Percentiles rank a stretch among this genome's conserved stretches.
Evolutionary conservation across 2,329 filamentous ascomycete genomes (phyloP).

Genomic region (Pyrenochaeta sp.): DNA sequence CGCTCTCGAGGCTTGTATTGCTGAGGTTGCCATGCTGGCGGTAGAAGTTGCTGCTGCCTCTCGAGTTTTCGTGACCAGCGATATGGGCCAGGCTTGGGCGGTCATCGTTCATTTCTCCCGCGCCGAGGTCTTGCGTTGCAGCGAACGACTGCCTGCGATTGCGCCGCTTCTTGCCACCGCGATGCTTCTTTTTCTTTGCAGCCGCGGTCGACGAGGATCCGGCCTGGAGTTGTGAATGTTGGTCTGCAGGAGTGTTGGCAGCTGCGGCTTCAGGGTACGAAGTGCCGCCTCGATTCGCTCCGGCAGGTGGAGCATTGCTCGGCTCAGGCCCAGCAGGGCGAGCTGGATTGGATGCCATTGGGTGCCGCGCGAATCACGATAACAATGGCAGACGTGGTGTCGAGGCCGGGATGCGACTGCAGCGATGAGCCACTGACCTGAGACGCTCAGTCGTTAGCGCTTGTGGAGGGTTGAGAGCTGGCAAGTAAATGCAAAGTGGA

Average conservation of each 20-base stretch:
- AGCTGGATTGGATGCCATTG: constrained; percentile 28
- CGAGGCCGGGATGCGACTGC: neutral
- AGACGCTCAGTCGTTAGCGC: constrained; percentile 1
- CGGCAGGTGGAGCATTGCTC: constrained; percentile 11
- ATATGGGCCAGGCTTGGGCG: constrained; percentile 53
- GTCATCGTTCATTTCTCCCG: constrained; percentile 62
- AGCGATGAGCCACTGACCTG: constrained; percentile 10
- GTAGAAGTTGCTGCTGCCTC: constrained; percentile 62
- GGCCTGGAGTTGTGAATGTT: constrained; percentile 11
- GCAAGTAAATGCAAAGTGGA: constrained; percentile 5
- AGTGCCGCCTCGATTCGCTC: constrained; percentile 15
- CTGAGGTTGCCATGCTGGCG: constrained; percentile 70
- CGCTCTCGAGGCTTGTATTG: constrained; percentile 87
- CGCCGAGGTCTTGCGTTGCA: constrained; percentile 58
- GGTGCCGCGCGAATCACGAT: constrained; percentile 2
- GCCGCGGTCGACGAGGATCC: constrained; percentile 20
- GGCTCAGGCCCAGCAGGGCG: constrained; percentile 15
- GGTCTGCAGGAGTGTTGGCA: constrained; percentile 10
- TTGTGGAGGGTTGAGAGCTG: neutral
- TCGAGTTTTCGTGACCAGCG: constrained; percentile 36
- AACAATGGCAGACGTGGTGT: constrained; percentile 7
- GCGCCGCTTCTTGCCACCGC: constrained; percentile 80
- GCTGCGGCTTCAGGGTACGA: constrained; percentile 26
- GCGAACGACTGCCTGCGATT: constrained; percentile 83
- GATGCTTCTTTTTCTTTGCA: constrained; percentile 75